Evolutionary conservation across 1,284 basidiomycete species (phyloP), one percentile per base, ranked within the genome.

Genomic region (Puccinia hordei): DNA sequence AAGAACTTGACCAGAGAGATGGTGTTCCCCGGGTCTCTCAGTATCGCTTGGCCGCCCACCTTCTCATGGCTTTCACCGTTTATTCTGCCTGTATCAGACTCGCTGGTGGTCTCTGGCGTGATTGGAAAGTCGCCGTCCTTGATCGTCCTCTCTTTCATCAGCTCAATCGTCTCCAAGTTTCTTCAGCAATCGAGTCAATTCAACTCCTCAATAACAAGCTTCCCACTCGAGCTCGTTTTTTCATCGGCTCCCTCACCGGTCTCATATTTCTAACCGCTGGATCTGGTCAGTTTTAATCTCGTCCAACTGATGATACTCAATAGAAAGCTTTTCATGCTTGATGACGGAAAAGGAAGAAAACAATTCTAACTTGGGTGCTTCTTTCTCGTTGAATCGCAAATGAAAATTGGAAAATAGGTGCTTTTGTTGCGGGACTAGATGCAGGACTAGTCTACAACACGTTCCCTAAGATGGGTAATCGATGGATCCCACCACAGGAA

Each of bases 401-500:
- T 17, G 46, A 49, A 49, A 49, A 10, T 49, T 49, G 46, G 10
- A 17, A 13, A 49, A 49, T 19, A 94, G 96, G 96, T 81, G 96
- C 96, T 1, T 96, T 98, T 84, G 97, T 99, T 30, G 97, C 97
- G 38, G 97, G 97, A 10, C 88, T 99, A 53, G 97, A 99, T 86
- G 97, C 97, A 0, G 97, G 97, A 3, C 87, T 99, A 75, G 87
- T 97, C 22, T 99, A 99, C 87, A 99, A 98, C 85, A 96, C 98
- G 85, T 99, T 98, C 87, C 97, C 97, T 0, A 88, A 92, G 6
- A 99, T 99, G 97, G 97, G 95, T 59, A 94, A 92, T 12, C 89
- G 91, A 10, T 86, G 98, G 41, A 89, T 90, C 2, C 97, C 97
- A 3, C 94, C 95, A 0, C 84, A 88, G 15, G 89, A 92, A 46